Percentiles rank a stretch among this genome's conserved stretches.
phyloP scores from a whole-genome alignment of 164 flowering plant species.

The Amborella trichopoda region DNA sequence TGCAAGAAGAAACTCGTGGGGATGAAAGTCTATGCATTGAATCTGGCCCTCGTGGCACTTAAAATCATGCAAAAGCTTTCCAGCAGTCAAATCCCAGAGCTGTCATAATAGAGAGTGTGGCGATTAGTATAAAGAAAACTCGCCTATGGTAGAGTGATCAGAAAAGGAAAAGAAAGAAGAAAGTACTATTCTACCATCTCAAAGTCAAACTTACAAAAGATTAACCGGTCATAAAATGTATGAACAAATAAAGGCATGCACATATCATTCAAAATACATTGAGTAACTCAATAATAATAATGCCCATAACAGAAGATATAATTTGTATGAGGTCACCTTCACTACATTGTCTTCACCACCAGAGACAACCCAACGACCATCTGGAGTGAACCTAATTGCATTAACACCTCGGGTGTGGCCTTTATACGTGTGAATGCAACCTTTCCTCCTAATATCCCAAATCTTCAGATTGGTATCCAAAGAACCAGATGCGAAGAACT shows the following conservation, averaged over 20 bases:
- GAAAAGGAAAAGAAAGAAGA: no score
- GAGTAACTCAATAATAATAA: no score
- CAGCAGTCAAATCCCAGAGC: conserved; percentile 99
- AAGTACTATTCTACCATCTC: neutral
- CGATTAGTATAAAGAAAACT: neutral
- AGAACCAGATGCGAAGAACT: conserved; percentile 99
- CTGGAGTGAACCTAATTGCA: conserved; percentile 95
- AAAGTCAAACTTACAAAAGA: neutral
- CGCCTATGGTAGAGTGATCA: no score
- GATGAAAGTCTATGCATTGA: conserved; percentile 97
- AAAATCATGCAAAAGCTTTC: conserved; percentile 92
- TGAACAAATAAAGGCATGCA: neutral
- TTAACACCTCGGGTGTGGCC: conserved; percentile 95
- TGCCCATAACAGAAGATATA: no score
- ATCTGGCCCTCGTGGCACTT: conserved; percentile 91
- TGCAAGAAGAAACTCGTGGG: conserved; percentile 92
- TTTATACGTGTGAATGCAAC: conserved; percentile 96
- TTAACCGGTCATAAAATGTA: neutral
- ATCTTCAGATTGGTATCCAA: conserved; percentile 96
- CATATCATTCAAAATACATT: neutral
- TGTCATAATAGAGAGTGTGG: conserved; percentile 14
- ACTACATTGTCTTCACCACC: conserved; percentile 95
- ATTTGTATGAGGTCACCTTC: conserved; percentile 38
- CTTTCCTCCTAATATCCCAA: conserved; percentile 97
- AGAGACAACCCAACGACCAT: conserved; percentile 99